Evolutionary conservation across 352 stramenopile species (phyloP).

Genomic region (Peronosclerospora sorghi): DNA sequence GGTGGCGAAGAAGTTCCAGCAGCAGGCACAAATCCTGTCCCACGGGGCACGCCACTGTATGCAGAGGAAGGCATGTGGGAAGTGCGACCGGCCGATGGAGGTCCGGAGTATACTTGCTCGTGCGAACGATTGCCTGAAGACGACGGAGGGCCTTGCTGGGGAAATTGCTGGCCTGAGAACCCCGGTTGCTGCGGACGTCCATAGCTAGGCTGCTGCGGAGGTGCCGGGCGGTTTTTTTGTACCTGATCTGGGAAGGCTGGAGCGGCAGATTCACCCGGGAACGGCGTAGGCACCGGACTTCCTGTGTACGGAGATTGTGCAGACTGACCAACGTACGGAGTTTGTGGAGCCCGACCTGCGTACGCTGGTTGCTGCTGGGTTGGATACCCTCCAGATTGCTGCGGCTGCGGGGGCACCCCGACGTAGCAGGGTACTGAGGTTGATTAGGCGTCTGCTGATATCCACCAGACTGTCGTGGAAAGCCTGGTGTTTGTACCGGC

Average conservation of each 20-base stretch:
- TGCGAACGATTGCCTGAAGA: constrained; percentile 17
- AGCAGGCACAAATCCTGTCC: constrained; percentile 28
- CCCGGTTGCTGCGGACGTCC: constrained; percentile 26
- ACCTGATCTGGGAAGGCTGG: too few relatives aligned
- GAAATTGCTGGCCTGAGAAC: constrained; percentile 20
- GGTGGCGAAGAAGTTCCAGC: constrained; percentile 16
- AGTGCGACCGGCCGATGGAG: constrained; percentile 21
- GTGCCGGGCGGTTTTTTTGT: too few relatives aligned
- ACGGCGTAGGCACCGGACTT: too few relatives aligned
- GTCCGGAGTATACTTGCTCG: constrained; percentile 29
- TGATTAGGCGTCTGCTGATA: constrained; percentile 23
- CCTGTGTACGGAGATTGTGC: constrained; percentile 13
- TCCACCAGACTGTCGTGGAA: constrained; percentile 22
- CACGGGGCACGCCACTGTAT: constrained; percentile 22
- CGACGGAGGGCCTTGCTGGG: constrained; percentile 40
- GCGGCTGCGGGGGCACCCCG: constrained; percentile 18
- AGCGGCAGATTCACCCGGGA: too few relatives aligned
- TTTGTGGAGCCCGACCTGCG: constrained; percentile 22
- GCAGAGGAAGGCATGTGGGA: constrained; percentile 16
- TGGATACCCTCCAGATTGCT: constrained; percentile 19
- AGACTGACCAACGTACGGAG: constrained; percentile 21
- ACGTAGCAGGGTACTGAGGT: constrained; percentile 24
- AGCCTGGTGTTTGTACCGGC: constrained; percentile 28
- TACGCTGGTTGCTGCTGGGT: constrained; percentile 29
- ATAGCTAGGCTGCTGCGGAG: constrained; percentile 25